Base-by-base conservation (phyloP, 1,284 basidiomycete genomes). In the Megacollybia platyphylla region DNA sequence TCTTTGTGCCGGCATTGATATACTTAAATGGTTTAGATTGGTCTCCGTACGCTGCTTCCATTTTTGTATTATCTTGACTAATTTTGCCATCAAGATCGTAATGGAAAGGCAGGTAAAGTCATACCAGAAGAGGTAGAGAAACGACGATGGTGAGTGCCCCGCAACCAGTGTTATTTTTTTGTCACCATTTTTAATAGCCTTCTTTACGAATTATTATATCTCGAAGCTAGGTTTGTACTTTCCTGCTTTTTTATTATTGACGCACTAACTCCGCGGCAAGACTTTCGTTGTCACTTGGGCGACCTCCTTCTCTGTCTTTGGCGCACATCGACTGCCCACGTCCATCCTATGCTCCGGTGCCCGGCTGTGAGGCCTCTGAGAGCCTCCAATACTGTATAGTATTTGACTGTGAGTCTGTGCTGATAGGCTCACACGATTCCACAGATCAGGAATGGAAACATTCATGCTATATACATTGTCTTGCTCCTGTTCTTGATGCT, bases 371-470 rank as follows among this genome's bases (percentile, higher is more conserved):
- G 48, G 52, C 54, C 11, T 54, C 54, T 11, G 59, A 61, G 42
- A 61, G 59, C 34, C 49, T 57, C 31, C 64, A 66, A 46, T 60
- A 62, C 32, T 68, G 67, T 65, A 43, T 48, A 62, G 35, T 45
- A 17, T 24, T 4, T 30, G 32, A 6, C 5, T 26, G 49, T 32
- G 28, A 31, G 13, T 30, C 4, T 29, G 11, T 26, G 24, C 26
- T 7, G 28, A n/a, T 13, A 28, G 45, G 13, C 11, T 37, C 45
- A 29, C 40, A 15, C 29, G 20, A 39, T 11, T 34, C 29, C 28
- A 36, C 44, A 78, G 76, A 74, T 52, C 69, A 69, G 52, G 69
- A 73, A 52, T 79, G 76, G 76, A 79, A 78, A 52, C 76, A 78
- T 48, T 63, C 66, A 0, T 79, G 72, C 49, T 68, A 71, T 42